Conservation (phyloP, 2,329 filamentous ascomycete species). For the Alternaria viburni region DNA sequence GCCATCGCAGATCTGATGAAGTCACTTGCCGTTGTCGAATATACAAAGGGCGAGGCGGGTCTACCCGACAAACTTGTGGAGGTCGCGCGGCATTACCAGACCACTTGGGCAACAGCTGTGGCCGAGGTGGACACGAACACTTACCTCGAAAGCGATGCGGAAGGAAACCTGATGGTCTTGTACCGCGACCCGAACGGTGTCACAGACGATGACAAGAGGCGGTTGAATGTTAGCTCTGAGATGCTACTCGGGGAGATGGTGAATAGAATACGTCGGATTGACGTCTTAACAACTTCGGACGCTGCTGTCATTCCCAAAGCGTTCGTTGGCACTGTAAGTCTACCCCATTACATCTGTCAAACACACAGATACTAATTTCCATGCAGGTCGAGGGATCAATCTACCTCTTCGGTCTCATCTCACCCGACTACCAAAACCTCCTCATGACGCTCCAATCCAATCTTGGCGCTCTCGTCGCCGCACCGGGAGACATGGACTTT, state of each 20-base stretch:
- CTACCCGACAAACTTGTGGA: slow-evolving; percentile 71
- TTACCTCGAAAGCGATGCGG: slow-evolving; percentile 83
- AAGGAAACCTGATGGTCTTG: slow-evolving; percentile 87
- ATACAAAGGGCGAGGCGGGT: slow-evolving; percentile 63
- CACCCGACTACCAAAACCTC: slow-evolving; percentile 73
- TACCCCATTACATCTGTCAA: neutral
- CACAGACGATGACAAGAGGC: slow-evolving; percentile 73
- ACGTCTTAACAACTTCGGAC: slow-evolving; percentile 68
- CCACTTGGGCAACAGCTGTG: slow-evolving; percentile 81
- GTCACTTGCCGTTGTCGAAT: slow-evolving; percentile 80
- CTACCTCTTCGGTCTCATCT: slow-evolving; percentile 85
- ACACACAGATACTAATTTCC: slow-evolving; percentile 12
- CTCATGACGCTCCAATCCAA: slow-evolving; percentile 80
- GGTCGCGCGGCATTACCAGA: slow-evolving; percentile 79
- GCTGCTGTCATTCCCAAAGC: slow-evolving; percentile 79
- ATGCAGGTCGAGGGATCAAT: slow-evolving; percentile 83
- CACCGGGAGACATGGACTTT: slow-evolving; percentile 77
- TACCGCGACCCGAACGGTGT: slow-evolving; percentile 74
- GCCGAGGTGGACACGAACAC: slow-evolving; percentile 73
- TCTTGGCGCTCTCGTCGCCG: slow-evolving; percentile 70
- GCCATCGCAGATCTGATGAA: slow-evolving; percentile 94
- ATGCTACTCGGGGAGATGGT: slow-evolving; percentile 91
- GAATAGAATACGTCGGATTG: slow-evolving; percentile 80
- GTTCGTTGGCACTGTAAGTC: slow-evolving; percentile 83
- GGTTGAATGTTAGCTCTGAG: slow-evolving; percentile 77